Percentiles rank a stretch among this genome's conserved stretches.
Conservation (phyloP, 2,329 filamentous ascomycete genomes). For the Reticulascus tulasneorum region DNA sequence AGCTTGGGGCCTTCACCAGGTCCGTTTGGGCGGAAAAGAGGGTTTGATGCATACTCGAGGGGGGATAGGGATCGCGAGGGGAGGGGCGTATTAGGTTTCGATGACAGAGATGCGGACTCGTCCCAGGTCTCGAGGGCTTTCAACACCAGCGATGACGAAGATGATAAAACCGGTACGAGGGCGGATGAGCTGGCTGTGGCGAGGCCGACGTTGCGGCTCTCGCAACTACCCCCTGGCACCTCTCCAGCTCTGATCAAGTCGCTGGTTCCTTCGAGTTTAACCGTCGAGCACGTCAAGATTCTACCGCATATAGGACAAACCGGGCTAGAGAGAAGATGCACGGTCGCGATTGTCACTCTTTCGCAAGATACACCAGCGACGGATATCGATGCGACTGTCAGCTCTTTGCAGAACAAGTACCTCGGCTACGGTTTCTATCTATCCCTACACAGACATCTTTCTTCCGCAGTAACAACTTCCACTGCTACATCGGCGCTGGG, state of each 20-base stretch:
- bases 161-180: constrained; percentile 37
- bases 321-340: constrained; percentile 63
- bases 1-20: constrained; percentile 53
- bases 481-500: constrained; percentile 30
- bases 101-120: constrained; percentile 41
- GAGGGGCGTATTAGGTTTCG: constrained; percentile 32
- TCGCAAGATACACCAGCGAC: constrained; percentile 76
- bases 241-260: constrained; percentile 58
- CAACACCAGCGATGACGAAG: constrained; percentile 57
- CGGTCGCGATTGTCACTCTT: constrained; percentile 75
- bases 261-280: constrained; percentile 55
- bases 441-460: constrained; percentile 75
- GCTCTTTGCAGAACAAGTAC: constrained; percentile 75
- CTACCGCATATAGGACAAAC: constrained; percentile 50
- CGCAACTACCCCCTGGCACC: constrained; percentile 57
- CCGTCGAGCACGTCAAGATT: constrained; percentile 71
- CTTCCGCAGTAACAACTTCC: constrained; percentile 60
- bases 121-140: constrained; percentile 71
- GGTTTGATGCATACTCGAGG: constrained; percentile 41
- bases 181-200: constrained; percentile 57
- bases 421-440: constrained; percentile 81
- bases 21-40: constrained; percentile 51
- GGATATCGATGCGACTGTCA: constrained; percentile 79
- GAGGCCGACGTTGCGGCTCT: constrained; percentile 59
- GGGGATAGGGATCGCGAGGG: constrained; percentile 24